Percentiles rank a stretch among this genome's conserved stretches.
Evolutionary conservation across 139 green algal species (phyloP).

Genomic region (Spirogloea muscicola): DNA sequence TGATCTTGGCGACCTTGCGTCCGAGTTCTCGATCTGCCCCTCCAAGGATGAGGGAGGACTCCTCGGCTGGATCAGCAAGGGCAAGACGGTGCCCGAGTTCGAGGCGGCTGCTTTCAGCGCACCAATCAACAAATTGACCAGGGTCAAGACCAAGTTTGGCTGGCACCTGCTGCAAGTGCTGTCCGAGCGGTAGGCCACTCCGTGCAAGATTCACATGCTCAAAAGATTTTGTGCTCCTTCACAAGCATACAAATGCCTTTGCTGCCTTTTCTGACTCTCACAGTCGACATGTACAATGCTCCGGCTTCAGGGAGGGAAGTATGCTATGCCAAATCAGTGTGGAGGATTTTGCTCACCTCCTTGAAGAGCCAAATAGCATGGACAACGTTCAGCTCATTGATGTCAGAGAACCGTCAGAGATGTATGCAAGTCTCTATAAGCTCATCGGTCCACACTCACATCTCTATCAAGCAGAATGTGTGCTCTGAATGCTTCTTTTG

Average conservation of each 20-base stretch:
- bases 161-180: conserved; percentile 48
- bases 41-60: conserved; percentile 37
- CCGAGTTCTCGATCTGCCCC: conserved; percentile 40
- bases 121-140: conserved; percentile 14
- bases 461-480: neutral
- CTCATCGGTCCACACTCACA: neutral
- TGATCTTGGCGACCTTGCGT: conserved; percentile 33
- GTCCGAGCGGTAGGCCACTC: conserved; percentile 20
- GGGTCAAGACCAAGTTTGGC: conserved; percentile 44
- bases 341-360: conserved; percentile 8
- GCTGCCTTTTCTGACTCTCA: too few relatives aligned
- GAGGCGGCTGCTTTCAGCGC: conserved; percentile 38
- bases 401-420: conserved; percentile 24
- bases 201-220: neutral
- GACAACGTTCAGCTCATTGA: conserved; percentile 36
- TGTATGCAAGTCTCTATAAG: conserved; percentile 6
- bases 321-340: conserved; percentile 15
- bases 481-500: too few relatives aligned
- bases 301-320: conserved; percentile 13
- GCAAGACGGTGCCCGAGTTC: conserved; percentile 41
- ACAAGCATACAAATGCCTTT: too few relatives aligned
- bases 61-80: conserved; percentile 36
- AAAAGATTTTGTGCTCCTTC: too few relatives aligned
- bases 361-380: too few relatives aligned
- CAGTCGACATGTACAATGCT: too few relatives aligned